Base-by-base conservation (phyloP, 306 rosid species). In the Abrus precatorius region DNA sequence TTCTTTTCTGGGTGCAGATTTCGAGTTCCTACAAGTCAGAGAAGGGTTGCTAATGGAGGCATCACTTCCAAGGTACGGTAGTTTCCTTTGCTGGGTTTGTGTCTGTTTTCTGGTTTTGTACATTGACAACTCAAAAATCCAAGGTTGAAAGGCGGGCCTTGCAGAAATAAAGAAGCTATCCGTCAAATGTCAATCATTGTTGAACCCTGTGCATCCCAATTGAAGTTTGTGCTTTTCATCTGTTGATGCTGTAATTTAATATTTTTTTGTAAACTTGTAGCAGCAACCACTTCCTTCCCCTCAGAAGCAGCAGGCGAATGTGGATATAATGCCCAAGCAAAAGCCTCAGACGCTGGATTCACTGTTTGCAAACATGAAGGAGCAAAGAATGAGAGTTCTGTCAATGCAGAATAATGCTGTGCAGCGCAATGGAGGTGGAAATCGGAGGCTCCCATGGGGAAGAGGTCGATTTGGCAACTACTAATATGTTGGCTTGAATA, bases 341-440 rank as follows among this genome's bases (percentile, higher is more conserved):
- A 93, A 72, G 86, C 90, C 94, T 38, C 94, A 93, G 40, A 95
- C 97, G 3, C 82, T 95, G 41, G 99, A 95, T 84, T 90, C 89
- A 2, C 76, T 89, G 75, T 95, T 95, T 83, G 97, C 99, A 60
- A 93, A 91, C 86, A 85, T 93, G 94, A 91, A 83, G 86, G 94
- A 93, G 88, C 93, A 95, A 73, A 91, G 99, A 80, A 77, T 91
- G 92, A 93, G 83, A 77, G 79, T 52, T 6, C 69, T 77, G 32
- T 81, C 97, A 36, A 91, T 82, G 80, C 91, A 85, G 83, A 91
- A 81, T 77, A 84, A 79, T 79, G 76, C 36, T 8, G 84, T 60
- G 71, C 90, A 32, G 76, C 88, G 85, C 54, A 85, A 78, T 64
- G 88, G 87, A 34, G 84, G 85, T 65, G 89, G 89, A 52, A 80